Evolutionary conservation across 2,329 filamentous ascomycete species (phyloP).

Genomic region (Colletotrichum melonis): DNA sequence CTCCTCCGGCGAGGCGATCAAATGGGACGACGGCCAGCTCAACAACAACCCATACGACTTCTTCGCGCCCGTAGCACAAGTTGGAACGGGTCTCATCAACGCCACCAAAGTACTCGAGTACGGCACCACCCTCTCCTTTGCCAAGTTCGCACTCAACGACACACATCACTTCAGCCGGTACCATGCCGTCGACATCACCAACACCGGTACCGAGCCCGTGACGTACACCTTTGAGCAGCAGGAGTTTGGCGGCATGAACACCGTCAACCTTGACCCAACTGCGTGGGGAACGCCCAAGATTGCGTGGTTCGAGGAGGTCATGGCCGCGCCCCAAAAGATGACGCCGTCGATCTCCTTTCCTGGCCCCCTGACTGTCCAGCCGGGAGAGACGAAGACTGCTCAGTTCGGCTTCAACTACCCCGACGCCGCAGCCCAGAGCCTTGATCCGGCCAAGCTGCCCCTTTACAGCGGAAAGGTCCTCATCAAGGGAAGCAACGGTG

Average conservation of each 20-base stretch:
- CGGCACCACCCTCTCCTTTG: constrained; percentile 49
- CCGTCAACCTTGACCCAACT: constrained; percentile 12
- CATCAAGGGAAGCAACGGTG: constrained; percentile 45
- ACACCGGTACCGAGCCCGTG: constrained; percentile 47
- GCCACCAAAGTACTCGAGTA: constrained; percentile 53
- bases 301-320: constrained; percentile 25
- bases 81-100: constrained; percentile 54
- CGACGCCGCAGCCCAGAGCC: background rate
- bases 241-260: constrained; percentile 40
- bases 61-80: constrained; percentile 48
- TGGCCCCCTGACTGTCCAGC: constrained; percentile 6
- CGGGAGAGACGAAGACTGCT: constrained; percentile 17
- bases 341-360: constrained; percentile 18
- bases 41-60: constrained; percentile 35
- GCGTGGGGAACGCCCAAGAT: constrained; percentile 32
- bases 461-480: constrained; percentile 49
- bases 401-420: constrained; percentile 30
- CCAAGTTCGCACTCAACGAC: constrained; percentile 56
- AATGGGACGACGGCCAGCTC: constrained; percentile 38
- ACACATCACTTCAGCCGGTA: constrained; percentile 50
- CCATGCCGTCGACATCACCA: constrained; percentile 45
- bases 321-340: constrained; percentile 16
- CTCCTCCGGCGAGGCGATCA: constrained; percentile 43
- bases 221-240: constrained; percentile 46
- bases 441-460: constrained; percentile 42